Evolutionary conservation across 2,329 filamentous ascomycete species (phyloP).

Genomic region (Hypoxylon sp.): DNA sequence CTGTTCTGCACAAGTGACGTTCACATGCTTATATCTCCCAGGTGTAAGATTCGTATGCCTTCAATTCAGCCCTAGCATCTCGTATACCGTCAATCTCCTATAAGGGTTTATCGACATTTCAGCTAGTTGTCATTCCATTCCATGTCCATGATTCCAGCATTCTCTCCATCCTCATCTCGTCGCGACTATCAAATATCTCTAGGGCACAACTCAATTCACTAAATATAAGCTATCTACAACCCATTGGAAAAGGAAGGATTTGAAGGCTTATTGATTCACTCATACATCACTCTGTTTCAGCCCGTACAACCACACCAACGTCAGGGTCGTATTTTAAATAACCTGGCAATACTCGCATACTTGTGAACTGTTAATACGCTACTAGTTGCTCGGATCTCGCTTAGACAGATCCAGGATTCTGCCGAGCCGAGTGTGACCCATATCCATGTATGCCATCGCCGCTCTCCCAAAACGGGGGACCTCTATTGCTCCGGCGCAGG

Average conservation of each 20-base stretch:
- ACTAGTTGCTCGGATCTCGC: slow-evolving; percentile 3
- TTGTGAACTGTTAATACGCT: background rate
- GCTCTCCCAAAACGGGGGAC: background rate
- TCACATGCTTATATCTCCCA: background rate
- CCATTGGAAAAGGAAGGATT: background rate
- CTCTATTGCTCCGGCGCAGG: slow-evolving; percentile 1
- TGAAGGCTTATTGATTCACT: background rate
- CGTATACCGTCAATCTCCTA: background rate
- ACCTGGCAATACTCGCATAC: background rate
- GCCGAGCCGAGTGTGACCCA: background rate
- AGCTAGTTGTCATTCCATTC: background rate
- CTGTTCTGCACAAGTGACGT: background rate
- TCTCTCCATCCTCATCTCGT: background rate
- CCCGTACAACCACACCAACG: no score
- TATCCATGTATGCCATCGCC: background rate
- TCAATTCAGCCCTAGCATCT: background rate
- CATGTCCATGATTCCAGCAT: background rate
- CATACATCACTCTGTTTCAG: background rate
- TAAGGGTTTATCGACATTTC: background rate
- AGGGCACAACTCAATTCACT: background rate
- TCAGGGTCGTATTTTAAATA: background rate
- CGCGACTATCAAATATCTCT: background rate
- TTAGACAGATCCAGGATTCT: background rate
- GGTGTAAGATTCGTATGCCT: background rate
- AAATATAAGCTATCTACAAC: background rate